A percentile compares a stretch with the other conserved stretches of the same genome.
Conservation (phyloP, 371 early-diverging fungal genomes). For the Haplosporangium sp. region DNA sequence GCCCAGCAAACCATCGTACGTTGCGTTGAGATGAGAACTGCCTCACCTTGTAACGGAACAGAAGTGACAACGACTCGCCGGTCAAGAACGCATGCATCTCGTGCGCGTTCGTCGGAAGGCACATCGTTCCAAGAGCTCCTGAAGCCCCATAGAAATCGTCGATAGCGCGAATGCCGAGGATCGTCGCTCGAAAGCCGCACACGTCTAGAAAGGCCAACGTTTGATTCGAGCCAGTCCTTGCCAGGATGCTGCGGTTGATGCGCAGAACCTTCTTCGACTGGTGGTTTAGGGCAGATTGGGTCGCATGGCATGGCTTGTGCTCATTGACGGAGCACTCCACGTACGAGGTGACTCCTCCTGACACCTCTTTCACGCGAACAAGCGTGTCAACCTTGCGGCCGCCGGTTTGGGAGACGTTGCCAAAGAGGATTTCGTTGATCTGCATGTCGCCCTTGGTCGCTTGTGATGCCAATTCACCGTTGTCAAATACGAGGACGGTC, state of each 20-base stretch:
- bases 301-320: constrained; percentile 15
- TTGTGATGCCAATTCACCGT: constrained; percentile 13
- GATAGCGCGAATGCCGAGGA: constrained; percentile 19
- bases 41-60: constrained; percentile 28
- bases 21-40: too few species aligned
- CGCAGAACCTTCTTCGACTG: constrained; percentile 21
- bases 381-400: constrained; percentile 21
- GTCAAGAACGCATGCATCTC: constrained; percentile 20
- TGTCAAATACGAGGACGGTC: too few species aligned
- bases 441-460: constrained; percentile 23
- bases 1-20: too few species aligned
- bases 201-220: constrained; percentile 18
- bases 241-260: constrained; percentile 29
- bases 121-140: constrained; percentile 10
- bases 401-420: constrained; percentile 12
- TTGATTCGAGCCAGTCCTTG: constrained; percentile 7
- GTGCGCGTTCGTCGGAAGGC: constrained; percentile 17
- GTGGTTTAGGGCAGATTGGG: constrained; percentile 4
- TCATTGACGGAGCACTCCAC: constrained; percentile 19
- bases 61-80: constrained; percentile 2
- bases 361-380: constrained; percentile 8
- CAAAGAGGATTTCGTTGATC: constrained; percentile 14
- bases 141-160: constrained; percentile 20
- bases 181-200: constrained; percentile 13
- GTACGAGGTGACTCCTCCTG: neutral